Evolutionary conservation across 2,329 filamentous ascomycete species (phyloP).

Genomic region (Pseudogymnoascus sp.): DNA sequence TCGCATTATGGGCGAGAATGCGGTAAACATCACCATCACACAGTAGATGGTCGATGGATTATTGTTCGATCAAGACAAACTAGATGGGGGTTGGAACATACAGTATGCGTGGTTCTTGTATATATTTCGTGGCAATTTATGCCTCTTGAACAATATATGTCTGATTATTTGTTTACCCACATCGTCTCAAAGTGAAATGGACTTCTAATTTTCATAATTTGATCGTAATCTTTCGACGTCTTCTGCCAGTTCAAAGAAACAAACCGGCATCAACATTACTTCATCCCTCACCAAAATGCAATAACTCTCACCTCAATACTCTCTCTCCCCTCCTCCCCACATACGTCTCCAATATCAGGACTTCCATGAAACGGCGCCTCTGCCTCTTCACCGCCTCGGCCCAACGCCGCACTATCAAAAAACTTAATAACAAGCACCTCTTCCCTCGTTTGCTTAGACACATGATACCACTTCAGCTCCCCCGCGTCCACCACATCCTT

Average conservation of each 20-base stretch:
- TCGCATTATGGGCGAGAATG: slow-evolving; percentile 37
- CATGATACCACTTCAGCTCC: not conserved
- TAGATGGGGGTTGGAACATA: not conserved
- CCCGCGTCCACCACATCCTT: not conserved
- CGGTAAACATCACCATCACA: slow-evolving; percentile 38
- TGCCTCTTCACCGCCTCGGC: not conserved
- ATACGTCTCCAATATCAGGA: not conserved
- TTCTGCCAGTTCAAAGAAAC: not conserved
- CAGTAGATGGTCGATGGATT: slow-evolving; percentile 8
- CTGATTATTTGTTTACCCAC: not conserved
- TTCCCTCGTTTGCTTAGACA: slow-evolving; percentile 4
- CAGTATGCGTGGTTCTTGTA: not conserved
- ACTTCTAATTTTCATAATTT: no score
- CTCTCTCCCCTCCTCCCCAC: not conserved
- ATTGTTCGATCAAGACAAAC: not conserved
- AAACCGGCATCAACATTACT: not conserved
- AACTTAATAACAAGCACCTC: slow-evolving; percentile 7
- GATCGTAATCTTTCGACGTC: no score
- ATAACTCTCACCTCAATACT: slow-evolving; percentile 10
- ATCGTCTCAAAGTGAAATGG: not conserved
- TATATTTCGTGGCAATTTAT: slow-evolving; percentile 1
- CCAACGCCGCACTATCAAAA: slow-evolving; percentile 7
- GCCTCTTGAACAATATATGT: not conserved
- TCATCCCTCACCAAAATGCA: slow-evolving; percentile 2
- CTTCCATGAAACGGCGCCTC: slow-evolving; percentile 3